Evolutionary conservation across 441 rosid genomes (phyloP), one percentile per base, ranked within the genome.

Genomic region (Euphorbia celastroides): DNA sequence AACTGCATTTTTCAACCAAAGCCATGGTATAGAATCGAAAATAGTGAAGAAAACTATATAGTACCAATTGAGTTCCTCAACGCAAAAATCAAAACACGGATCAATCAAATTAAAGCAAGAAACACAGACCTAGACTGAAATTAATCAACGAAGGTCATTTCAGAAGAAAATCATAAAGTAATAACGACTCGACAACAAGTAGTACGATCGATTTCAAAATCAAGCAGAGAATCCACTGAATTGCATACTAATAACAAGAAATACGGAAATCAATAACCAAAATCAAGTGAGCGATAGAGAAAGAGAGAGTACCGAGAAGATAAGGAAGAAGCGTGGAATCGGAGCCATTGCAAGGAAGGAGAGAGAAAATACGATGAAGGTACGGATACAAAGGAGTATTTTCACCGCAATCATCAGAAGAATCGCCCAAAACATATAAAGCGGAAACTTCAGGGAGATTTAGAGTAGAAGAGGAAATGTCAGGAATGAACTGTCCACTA

Each of bases 401-500:
- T 27, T 75, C 79, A 44, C 87, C 88, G 46, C 89, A 84, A 60
- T 87, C 88, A 52, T 84, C 89, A 2, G 88, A 84, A 60, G 92
- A 87, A 70, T 83, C 93, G 1, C 88, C 93, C 78, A 85, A 64
- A 25, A 87, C 70, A 76, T 67, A 74, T 63, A 87, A 64, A 1
- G 89, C 84, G 0, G 84, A 79, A 1, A 78, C 75, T 31, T 69
- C 60, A 5, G 62, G 26, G 10, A 19, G 51, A 46, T 44, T 51
- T 23, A 6, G 22, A 5, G 14, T 44, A 42, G 62, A 58, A 46
- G 52, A 31, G 23, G 28, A 22, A 20, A 26, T 62, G 3, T 11
- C 48, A 14, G 69, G 55, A 13, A 30, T 4, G 11, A 52, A 20
- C 51, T 23, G 36, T 54, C 57, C 76, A 48, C 48, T 34, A 14